Base-by-base conservation (phyloP, 257 asterid species). In the Solanum piurae region DNA sequence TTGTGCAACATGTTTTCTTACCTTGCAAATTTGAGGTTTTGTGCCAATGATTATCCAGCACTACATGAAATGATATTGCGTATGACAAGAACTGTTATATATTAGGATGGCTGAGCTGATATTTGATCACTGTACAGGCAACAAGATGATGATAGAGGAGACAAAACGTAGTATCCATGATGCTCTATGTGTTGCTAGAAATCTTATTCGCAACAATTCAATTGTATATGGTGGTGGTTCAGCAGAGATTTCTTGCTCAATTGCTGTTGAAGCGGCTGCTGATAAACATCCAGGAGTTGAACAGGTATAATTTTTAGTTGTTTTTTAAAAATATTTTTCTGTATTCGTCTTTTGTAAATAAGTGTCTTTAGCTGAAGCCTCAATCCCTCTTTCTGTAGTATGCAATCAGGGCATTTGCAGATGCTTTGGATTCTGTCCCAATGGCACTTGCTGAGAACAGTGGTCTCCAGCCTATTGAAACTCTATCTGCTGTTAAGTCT, bases 391-490 rank as follows among this genome's bases (percentile, higher is more conserved):
- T 29, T 89, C 72, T 86, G 90, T 94, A 96, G 99, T 95, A 97
- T 84, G 99, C 98, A 20, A 95, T 97, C 69, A 92, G 99, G 92
- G 97, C 98, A 87, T 97, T 97, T 90, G 99, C 98, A 13, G 98
- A 95, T 91, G 98, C 99, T 79, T 90, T 97, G 90, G 98, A 97
- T 88, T 92, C 99, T 86, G 90, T 95, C 66, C 99, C 99, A 18
- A 97, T 97, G 99, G 99, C 99, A 14, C 98, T 97, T 58, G 98
- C 99, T 2, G 99, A 97, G 91, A 97, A 97, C 86, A 95, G 99
- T 83, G 99, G 98, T 49, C 95, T 95, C 86, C 96, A 94, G 90
- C 98, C 98, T 66, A 97, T 97, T 7, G 99, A 97, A 89, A 97
- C 99, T 86, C 91, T 97, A 88, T 94, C 99, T 40, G 97, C 95